Percentiles rank a stretch among this genome's conserved stretches.
phyloP scores from a whole-genome alignment of 352 stramenopile genomes.

The Globisporangium perplexum region DNA sequence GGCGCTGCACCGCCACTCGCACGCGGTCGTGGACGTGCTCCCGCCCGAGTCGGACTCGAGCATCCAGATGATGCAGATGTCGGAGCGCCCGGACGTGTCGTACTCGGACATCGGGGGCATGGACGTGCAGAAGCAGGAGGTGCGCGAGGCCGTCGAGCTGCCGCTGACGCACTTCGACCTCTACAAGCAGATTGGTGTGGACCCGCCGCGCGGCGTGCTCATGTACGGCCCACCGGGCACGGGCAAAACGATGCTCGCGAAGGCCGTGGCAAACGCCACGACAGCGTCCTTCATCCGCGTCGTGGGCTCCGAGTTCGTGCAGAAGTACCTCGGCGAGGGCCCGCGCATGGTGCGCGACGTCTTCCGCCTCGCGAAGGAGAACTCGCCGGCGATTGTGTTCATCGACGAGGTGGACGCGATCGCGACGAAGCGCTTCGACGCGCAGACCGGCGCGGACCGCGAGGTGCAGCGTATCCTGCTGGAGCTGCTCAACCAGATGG shows the following conservation, averaged over 20 bases:
- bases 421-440: conserved; percentile 99
- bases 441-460: conserved; percentile 95
- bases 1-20: conserved; percentile 97
- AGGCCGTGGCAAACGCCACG: conserved; percentile 99
- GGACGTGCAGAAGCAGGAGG: conserved; percentile 99
- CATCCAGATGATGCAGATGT: conserved; percentile 99
- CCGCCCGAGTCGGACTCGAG: conserved; percentile 98
- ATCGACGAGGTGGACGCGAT: conserved; percentile 99
- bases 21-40: conserved; percentile 98
- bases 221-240: conserved; percentile 96
- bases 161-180: conserved; percentile 99
- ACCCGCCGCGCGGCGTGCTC: conserved; percentile 97
- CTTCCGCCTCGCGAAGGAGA: conserved; percentile 99
- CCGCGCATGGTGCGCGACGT: conserved; percentile 99
- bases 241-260: conserved; percentile 99
- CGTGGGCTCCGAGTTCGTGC: conserved; percentile 98
- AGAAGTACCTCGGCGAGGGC: conserved; percentile 99
- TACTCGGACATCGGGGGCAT: conserved; percentile 98
- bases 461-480: conserved; percentile 98
- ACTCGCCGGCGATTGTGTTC: conserved; percentile 99
- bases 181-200: conserved; percentile 99
- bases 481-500: conserved; percentile 99
- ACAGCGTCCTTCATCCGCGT: conserved; percentile 98
- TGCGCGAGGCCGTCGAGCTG: conserved; percentile 99
- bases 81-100: conserved; percentile 96